Base-by-base conservation (phyloP, 345 rosid genomes). In the Conringia planisiliqua region DNA sequence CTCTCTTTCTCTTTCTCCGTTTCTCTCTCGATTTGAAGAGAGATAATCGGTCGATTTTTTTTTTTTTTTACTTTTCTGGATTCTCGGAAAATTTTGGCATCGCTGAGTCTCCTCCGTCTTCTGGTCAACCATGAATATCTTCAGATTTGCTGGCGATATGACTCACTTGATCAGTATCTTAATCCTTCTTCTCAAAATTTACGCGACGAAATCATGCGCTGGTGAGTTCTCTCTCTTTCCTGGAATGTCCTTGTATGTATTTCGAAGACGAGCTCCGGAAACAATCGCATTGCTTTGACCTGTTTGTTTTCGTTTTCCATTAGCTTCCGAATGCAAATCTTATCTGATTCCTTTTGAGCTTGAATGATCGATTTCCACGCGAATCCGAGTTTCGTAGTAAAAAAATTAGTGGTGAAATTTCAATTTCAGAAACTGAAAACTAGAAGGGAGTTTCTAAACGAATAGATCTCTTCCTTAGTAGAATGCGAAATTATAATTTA, bases 141-240 rank as follows among this genome's bases (percentile, higher is more conserved):
- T 94, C 82, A 85, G 98, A 81, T 88, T 94, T 71, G 87, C 90
- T 16, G 98, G 98, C 7, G 98, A 93, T 71, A 89, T 89, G 97
- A 88, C 95, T 80, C 98, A 94, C 84, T 81, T 94, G 81, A 84
- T 84, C 76, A 91, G 96, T 62, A 84, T 91, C 68, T 79, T 94
- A 47, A 90, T 94, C 70, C 93, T 94, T 71, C 96, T 94, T 73
- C 98, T 94, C 84, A 94, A 94, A 85, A 94, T 94, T 69, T 94
- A 94, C 83, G 95, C 97, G 48, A 94, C 97, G 66, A 91, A 88
- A 70, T 88, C 98, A 2, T 94, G 97, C 70, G 90, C 97, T 3
- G 98, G 98, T 91, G 71, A 62, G 33, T 13, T 55, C 64, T 68
- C 59, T 10, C 59, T 62, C 58, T 7, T 50, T 38, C 5, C 27